Conservation (phyloP, 257 asterid species). For the Solanum rostratum region DNA sequence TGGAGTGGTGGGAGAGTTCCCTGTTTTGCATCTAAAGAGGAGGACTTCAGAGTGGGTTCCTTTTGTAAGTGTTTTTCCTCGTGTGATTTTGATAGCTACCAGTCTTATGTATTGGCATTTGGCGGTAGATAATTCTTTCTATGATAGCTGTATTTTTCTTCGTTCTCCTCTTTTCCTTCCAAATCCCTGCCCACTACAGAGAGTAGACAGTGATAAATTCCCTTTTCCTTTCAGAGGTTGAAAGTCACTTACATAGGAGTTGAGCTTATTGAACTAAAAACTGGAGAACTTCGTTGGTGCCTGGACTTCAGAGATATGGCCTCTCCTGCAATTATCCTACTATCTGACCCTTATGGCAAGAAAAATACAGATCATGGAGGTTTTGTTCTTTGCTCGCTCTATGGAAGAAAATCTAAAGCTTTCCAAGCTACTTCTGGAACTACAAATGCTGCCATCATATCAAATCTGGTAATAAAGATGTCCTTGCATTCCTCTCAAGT, state of each 20-base stretch:
- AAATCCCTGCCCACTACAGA: neutral
- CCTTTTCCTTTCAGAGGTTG: slow-evolving; percentile 52
- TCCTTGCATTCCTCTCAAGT: neutral
- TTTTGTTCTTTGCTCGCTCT: slow-evolving; percentile 80
- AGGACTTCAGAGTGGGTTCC: slow-evolving; percentile 81
- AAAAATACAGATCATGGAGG: slow-evolving; percentile 64
- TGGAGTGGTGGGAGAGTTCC: slow-evolving; percentile 59
- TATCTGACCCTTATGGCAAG: slow-evolving; percentile 78
- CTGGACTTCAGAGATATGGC: slow-evolving; percentile 98
- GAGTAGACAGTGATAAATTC: neutral
- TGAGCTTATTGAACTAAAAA: slow-evolving; percentile 70
- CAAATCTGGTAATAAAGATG: slow-evolving; percentile 47
- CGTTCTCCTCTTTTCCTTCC: neutral
- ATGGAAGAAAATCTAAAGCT: slow-evolving; percentile 97
- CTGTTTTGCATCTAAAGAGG: slow-evolving; percentile 73
- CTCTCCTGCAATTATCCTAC: slow-evolving; percentile 75
- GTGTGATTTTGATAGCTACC: neutral
- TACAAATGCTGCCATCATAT: slow-evolving; percentile 55
- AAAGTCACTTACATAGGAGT: slow-evolving; percentile 80
- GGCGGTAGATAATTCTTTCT: neutral
- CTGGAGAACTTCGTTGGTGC: slow-evolving; percentile 97
- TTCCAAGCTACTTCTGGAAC: slow-evolving; percentile 96
- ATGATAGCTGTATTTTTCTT: neutral
- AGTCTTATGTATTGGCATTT: neutral
- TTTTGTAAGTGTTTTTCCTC: slow-evolving; percentile 44